Base-by-base conservation (phyloP, 805 yeast species). In the Starmerella tilneyi region DNA sequence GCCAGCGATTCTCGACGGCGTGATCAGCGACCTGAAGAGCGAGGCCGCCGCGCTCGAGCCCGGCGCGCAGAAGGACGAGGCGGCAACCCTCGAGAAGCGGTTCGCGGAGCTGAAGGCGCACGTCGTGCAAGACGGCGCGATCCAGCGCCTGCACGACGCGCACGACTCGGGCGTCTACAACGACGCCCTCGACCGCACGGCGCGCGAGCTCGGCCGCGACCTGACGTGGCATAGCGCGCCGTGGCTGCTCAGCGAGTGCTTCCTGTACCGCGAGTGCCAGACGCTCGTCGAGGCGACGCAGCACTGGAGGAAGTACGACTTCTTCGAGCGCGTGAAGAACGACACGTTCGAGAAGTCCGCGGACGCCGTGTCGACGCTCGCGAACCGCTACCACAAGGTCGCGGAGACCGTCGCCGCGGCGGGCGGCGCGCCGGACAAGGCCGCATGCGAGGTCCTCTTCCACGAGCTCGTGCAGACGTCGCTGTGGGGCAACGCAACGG, bases 401-500 rank as follows among this genome's bases (percentile, higher is more conserved):
- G 24, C 22, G 3, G 40, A 36, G 22, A 11, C 27, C 11, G 27
- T 8, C 27, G 11, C 27, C 27, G 11, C 27, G 27, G 69, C 64
- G 35, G 60, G 76, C 42, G 55, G 52, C 30, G 49, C 47, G 34
- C 64, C 61, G 50, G 52, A 57, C 16, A 35, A 30, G 2, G 47
- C 44, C 8, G 61, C 72, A 0, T 62, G 79, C 50, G 62, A 69
- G 49, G 55, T 80, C 11, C 66, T 85, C 36, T 88, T 86, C 68
- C 74, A 71, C 50, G 99, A 92, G 61, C 82, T 88, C 51, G 65
- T 83, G 34, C 94, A 86, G 59, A 75, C 89, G 45, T 84, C 96
- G 0, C 65, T 92, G 44, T 92, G 99, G 99, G 99, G 99, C 22
- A 92, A 92, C 63, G 96, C 97, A 16, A 84, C 96, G 4, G 99